These are phyloP conservation scores for Anacardium occidentale DNA, from an alignment of 345 rosid species.

Conservation along the genomic window DNA sequence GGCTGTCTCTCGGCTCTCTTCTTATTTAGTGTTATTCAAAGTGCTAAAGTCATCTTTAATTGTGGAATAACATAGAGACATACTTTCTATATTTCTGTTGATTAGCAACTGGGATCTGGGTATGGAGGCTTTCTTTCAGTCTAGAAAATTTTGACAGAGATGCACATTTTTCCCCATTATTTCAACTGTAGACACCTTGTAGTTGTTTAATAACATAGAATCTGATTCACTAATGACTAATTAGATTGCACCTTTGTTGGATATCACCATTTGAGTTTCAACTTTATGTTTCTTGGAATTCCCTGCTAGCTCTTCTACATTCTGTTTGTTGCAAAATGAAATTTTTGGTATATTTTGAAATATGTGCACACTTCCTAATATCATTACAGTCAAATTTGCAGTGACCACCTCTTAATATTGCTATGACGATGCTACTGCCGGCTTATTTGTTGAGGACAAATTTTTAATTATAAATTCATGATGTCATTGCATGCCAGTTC, in stretches of 20 bases:
- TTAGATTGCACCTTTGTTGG: no score
- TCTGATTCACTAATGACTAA: no score
- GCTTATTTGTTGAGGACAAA: not conserved
- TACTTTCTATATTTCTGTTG: not conserved
- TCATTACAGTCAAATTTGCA: not conserved
- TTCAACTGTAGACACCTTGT: no score
- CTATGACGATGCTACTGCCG: not conserved
- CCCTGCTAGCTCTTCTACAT: not conserved
- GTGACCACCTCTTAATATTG: not conserved
- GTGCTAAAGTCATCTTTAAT: not conserved
- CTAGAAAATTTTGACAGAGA: not conserved
- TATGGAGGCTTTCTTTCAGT: constrained; percentile 5
- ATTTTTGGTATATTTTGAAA: no score
- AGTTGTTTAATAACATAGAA: no score
- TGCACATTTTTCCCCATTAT: no score
- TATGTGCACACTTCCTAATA: no score
- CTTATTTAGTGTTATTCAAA: not conserved
- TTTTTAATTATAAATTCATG: constrained; percentile 1
- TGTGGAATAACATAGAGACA: constrained; percentile 5
- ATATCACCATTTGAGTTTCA: not conserved
- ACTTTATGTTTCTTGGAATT: not conserved
- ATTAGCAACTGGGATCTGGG: constrained; percentile 8
- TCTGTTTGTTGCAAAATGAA: no score
- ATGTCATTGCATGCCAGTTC: constrained; percentile 1
- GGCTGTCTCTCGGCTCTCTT: not conserved